These are phyloP conservation scores for Chaetomium olivaceum DNA, from an alignment of 2,329 filamentous ascomycete species.

Conservation along the genomic window DNA sequence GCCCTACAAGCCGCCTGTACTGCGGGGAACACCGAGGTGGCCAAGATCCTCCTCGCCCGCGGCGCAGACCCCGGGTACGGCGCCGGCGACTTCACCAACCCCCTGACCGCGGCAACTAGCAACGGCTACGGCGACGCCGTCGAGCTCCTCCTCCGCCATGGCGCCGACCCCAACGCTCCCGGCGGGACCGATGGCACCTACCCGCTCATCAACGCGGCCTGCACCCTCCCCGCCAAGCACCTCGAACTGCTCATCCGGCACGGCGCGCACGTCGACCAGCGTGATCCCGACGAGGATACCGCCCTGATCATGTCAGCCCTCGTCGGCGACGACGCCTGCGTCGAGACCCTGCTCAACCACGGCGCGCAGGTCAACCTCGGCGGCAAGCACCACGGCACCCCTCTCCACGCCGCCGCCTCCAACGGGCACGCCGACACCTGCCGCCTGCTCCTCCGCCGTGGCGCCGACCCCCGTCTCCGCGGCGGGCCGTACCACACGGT, in stretches of 20 bases:
- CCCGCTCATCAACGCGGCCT: constrained; percentile 1
- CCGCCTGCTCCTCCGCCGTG: neutral
- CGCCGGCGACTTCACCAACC: constrained; percentile 1
- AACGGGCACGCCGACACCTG: neutral
- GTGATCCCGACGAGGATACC: neutral
- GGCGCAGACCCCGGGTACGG: neutral
- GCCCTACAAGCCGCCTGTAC: neutral
- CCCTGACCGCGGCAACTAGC: neutral
- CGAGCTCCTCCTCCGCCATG: neutral
- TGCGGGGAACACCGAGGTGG: neutral
- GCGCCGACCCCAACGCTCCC: neutral
- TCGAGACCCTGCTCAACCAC: constrained; percentile 1
- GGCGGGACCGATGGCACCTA: neutral
- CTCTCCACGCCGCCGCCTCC: neutral
- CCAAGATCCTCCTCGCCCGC: neutral
- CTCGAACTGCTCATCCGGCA: neutral
- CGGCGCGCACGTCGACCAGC: neutral
- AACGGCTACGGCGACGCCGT: neutral
- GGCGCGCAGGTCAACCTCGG: neutral
- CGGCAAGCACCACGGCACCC: neutral
- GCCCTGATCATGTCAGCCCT: constrained; percentile 1
- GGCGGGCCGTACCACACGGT: neutral
- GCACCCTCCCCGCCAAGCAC: neutral
- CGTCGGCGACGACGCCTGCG: constrained; percentile 2
- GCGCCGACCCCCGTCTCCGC: neutral